Percentiles rank a stretch among this genome's conserved stretches.
Evolutionary conservation across 345 rosid genomes (phyloP).

Genomic region (Pistacia vera): DNA sequence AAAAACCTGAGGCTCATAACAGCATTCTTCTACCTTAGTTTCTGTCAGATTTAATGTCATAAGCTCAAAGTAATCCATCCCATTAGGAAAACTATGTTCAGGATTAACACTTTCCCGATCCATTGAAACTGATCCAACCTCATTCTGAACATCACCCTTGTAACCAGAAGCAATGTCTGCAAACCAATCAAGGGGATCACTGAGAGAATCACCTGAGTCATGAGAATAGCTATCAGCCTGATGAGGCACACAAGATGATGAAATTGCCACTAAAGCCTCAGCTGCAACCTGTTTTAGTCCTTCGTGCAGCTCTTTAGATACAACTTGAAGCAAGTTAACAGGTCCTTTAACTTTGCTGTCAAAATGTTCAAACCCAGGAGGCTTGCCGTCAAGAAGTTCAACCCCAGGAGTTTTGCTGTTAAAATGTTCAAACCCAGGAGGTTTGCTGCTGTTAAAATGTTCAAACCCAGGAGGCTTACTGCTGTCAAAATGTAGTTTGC

Average conservation of each 20-base stretch:
- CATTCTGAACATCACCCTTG: constrained; percentile 25
- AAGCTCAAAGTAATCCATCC: constrained; percentile 65
- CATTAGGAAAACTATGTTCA: constrained; percentile 24
- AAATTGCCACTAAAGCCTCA: constrained; percentile 62
- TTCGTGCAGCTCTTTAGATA: constrained; percentile 23
- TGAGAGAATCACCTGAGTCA: constrained; percentile 20
- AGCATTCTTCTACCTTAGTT: constrained; percentile 42
- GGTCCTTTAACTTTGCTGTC: constrained; percentile 32
- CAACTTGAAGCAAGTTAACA: constrained; percentile 15
- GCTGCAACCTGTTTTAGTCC: constrained; percentile 48
- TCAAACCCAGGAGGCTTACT: neutral
- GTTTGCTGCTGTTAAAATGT: constrained; percentile 15
- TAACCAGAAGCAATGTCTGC: constrained; percentile 47
- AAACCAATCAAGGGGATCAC: constrained; percentile 61
- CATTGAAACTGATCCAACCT: constrained; percentile 3
- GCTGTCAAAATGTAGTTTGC: neutral
- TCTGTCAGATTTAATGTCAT: constrained; percentile 66
- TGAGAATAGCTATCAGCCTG: constrained; percentile 11
- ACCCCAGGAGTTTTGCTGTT: constrained; percentile 11
- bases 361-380: constrained; percentile 17
- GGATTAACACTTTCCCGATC: constrained; percentile 12
- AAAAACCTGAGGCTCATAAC: constrained; percentile 38
- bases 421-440: constrained; percentile 8
- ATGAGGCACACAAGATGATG: constrained; percentile 33
- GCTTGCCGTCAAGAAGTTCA: constrained; percentile 23